These are phyloP conservation scores for Harringtonia aguacate DNA, from an alignment of 2,329 filamentous ascomycete genomes.

Conservation along the genomic window DNA sequence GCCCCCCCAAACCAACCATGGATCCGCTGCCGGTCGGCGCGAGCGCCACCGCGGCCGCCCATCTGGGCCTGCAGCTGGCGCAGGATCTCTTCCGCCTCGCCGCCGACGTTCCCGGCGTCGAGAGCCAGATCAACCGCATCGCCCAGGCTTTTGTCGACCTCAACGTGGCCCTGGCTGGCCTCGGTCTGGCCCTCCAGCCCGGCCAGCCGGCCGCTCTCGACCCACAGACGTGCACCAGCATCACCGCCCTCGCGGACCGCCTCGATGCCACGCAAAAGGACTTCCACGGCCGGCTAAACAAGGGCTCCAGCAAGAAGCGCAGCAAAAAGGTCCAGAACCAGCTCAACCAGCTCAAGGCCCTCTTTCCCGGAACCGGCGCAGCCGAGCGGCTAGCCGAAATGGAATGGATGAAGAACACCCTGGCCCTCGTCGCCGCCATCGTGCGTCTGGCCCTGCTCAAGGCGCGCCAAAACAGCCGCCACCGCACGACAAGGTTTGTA, in stretches of 20 bases:
- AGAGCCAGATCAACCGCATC: slow-evolving; percentile 10
- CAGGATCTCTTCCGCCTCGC: slow-evolving; percentile 11
- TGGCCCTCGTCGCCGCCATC: slow-evolving; percentile 5
- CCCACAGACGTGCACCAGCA: background rate
- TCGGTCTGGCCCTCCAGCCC: slow-evolving; percentile 3
- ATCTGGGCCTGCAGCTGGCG: slow-evolving; percentile 9
- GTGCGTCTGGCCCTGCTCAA: slow-evolving; percentile 3
- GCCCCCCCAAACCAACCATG: slow-evolving; percentile 1
- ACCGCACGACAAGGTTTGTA: no score
- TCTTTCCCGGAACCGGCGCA: slow-evolving; percentile 8
- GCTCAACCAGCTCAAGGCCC: slow-evolving; percentile 6
- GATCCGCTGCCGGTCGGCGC: slow-evolving; percentile 8
- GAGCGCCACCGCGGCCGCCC: slow-evolving; percentile 9
- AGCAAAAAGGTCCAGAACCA: slow-evolving; percentile 4
- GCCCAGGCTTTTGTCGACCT: slow-evolving; percentile 11
- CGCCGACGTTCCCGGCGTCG: slow-evolving; percentile 6
- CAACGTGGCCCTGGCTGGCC: slow-evolving; percentile 9
- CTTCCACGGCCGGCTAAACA: background rate
- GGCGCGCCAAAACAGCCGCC: no score
- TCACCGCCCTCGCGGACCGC: slow-evolving; percentile 4
- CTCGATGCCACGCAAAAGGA: slow-evolving; percentile 7
- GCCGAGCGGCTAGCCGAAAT: slow-evolving; percentile 9
- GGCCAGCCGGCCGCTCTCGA: background rate
- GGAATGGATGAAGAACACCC: slow-evolving; percentile 11
- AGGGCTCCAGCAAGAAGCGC: background rate